Conservation (phyloP, 2,329 filamentous ascomycete genomes). For the Penicillium sclerotigenum region DNA sequence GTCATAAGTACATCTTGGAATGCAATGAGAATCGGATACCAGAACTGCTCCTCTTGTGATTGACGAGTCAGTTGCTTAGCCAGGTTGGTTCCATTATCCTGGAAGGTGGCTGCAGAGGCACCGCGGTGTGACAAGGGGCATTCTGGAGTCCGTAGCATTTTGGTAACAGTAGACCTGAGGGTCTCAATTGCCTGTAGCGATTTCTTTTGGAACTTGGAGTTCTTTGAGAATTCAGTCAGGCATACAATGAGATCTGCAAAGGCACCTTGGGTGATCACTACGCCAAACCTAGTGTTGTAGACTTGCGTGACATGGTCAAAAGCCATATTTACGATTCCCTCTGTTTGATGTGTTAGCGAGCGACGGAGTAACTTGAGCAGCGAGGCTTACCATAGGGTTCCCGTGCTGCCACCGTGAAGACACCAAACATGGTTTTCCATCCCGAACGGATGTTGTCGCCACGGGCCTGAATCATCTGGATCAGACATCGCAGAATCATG, state of each 20-base stretch:
- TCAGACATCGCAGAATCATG: slow-evolving; percentile 90
- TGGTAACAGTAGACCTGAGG: slow-evolving; percentile 86
- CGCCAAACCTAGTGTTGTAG: slow-evolving; percentile 91
- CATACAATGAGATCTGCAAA: slow-evolving; percentile 97
- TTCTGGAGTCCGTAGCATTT: slow-evolving; percentile 93
- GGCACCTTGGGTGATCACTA: slow-evolving; percentile 92
- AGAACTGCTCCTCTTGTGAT: slow-evolving; percentile 93
- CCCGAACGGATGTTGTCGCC: slow-evolving; percentile 96
- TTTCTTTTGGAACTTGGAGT: slow-evolving; percentile 97
- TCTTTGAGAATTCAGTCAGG: slow-evolving; percentile 97
- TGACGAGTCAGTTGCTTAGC: slow-evolving; percentile 69
- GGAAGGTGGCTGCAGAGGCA: slow-evolving; percentile 42
- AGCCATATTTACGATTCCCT: slow-evolving; percentile 92
- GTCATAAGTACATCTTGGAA: slow-evolving; percentile 99
- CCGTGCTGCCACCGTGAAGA: slow-evolving; percentile 90
- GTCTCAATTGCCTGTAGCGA: slow-evolving; percentile 93
- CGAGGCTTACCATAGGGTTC: slow-evolving; percentile 68
- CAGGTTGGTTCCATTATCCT: slow-evolving; percentile 48
- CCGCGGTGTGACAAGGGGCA: slow-evolving; percentile 77
- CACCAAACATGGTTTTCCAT: slow-evolving; percentile 99
- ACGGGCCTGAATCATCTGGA: slow-evolving; percentile 97
- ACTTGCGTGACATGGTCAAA: slow-evolving; percentile 96
- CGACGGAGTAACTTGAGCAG: not conserved
- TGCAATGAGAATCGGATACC: slow-evolving; percentile 96
- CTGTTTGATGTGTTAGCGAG: slow-evolving; percentile 43